phyloP scores from a whole-genome alignment of 2,329 filamentous ascomycete genomes.

The Teratosphaeria pseudoeucalypti region DNA sequence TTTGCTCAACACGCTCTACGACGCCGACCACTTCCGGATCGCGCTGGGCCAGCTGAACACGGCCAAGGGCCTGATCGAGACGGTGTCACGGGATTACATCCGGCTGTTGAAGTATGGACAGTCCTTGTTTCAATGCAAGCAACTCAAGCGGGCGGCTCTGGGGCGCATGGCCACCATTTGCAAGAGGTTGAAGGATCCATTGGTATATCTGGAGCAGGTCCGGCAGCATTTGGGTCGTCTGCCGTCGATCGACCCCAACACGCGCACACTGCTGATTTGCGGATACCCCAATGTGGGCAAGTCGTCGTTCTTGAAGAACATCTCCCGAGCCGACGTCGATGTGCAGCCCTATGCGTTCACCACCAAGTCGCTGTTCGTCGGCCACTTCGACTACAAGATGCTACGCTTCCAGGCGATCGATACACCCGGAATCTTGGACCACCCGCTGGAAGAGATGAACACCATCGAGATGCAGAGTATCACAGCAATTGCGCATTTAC shows the following conservation, averaged over 20 bases:
- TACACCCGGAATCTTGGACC: conserved; percentile 95
- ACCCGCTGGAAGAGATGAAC: conserved; percentile 98
- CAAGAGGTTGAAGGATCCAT: conserved; percentile 85
- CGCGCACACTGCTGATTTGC: conserved; percentile 87
- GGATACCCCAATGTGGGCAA: conserved; percentile 98
- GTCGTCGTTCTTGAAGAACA: conserved; percentile 84
- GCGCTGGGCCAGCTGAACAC: conserved; percentile 92
- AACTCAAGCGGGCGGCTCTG: conserved; percentile 89
- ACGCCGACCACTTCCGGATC: conserved; percentile 95
- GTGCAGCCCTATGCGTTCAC: conserved; percentile 98
- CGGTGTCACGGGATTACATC: conserved; percentile 90
- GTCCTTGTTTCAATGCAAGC: conserved; percentile 96
- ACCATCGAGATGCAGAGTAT: conserved; percentile 99
- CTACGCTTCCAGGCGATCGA: conserved; percentile 86
- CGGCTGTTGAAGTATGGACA: conserved; percentile 93
- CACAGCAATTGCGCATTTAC: conserved; percentile 91
- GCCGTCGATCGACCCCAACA: conserved; percentile 97
- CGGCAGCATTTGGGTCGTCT: conserved; percentile 95
- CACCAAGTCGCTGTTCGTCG: conserved; percentile 92
- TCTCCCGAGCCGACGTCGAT: conserved; percentile 90
- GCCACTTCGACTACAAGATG: conserved; percentile 97
- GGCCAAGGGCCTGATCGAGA: conserved; percentile 92
- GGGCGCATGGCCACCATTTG: conserved; percentile 98
- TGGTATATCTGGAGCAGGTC: conserved; percentile 92
- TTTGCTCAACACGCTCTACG: conserved; percentile 94